These are phyloP conservation scores for Zalaria obscura DNA, from an alignment of 2,329 filamentous ascomycete species.

Conservation along the genomic window DNA sequence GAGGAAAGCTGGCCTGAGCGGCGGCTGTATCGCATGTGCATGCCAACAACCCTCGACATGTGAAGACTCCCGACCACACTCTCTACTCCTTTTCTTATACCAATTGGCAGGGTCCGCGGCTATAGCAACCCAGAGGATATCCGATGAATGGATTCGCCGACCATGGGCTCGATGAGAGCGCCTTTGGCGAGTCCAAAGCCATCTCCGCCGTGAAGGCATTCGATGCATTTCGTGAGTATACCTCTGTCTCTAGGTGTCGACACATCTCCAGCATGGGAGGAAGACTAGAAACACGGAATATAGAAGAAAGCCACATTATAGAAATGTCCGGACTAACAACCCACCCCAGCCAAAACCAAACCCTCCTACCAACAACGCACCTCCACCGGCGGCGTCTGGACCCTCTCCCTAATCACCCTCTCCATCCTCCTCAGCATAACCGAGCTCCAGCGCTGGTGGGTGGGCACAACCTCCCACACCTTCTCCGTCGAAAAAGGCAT, in stretches of 20 bases:
- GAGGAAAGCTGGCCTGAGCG: too few relatives aligned
- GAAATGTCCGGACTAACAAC: too few relatives aligned
- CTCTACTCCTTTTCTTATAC: too few relatives aligned
- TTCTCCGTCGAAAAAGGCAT: conserved; percentile 92
- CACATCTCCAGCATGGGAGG: background rate
- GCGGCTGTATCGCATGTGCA: too few relatives aligned
- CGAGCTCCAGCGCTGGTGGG: conserved; percentile 73
- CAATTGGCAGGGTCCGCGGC: too few relatives aligned
- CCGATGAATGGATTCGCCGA: conserved; percentile 68
- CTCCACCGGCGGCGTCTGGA: conserved; percentile 84
- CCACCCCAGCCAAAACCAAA: conserved; percentile 74
- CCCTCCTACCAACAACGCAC: conserved; percentile 79
- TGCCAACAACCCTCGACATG: too few relatives aligned
- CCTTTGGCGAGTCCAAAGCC: conserved; percentile 59
- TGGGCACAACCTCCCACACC: conserved; percentile 69
- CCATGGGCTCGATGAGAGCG: conserved; percentile 58
- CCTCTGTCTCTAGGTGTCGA: background rate
- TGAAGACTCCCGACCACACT: too few relatives aligned
- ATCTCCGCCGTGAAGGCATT: conserved; percentile 60
- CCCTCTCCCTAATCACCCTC: conserved; percentile 62
- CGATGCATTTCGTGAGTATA: conserved; percentile 73
- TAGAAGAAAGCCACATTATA: background rate
- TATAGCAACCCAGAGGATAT: too few relatives aligned
- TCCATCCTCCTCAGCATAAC: conserved; percentile 62
- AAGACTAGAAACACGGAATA: too few relatives aligned